Evolutionary conservation across 345 rosid genomes (phyloP), one percentile per base, ranked within the genome.

Genomic region (Draba incana): DNA sequence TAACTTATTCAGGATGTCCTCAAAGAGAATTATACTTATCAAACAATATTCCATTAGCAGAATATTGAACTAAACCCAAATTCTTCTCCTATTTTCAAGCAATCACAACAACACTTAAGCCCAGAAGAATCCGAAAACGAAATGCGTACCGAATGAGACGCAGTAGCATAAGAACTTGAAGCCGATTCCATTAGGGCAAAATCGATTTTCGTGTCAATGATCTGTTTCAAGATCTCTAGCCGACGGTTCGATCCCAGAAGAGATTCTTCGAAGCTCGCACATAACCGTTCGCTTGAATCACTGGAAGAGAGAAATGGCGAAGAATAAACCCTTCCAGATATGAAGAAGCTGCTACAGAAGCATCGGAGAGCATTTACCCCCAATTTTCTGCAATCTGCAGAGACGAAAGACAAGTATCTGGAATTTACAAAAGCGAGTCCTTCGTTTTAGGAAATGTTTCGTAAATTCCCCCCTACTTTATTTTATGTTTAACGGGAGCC

Each of bases 301-400:
- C 28, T 44, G 41, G 43, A 15, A 64, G 49, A 11, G 46, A 39
- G 50, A 48, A 58, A 48, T 30, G 37, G 49, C 41, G 50, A 59
- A 25, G 72, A 25, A 66, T 2, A 45, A 43, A 58, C 56, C 25
- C 55, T 74, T 61, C 28, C 3, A 60, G 63, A 35, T 20, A 20
- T 20, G 12, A 35, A 23, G 10, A 10, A 31, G 56, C 48, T 58
- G 66, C 49, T 49, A 13, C 31, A 23, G 68, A 61, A 61, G 61
- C 63, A 43, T 57, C 56, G 42, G 16, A 74, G 63, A 74, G 63
- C 72, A 74, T 66, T 61, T 58, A 51, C 78, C 74, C 72, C 68
- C 57, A 75, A 45, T 35, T 53, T 35, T 35, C 68, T 60, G 50
- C 31, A 74, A 66, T 59, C 62, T 60, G 38, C 62, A 50, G 72